Percentiles rank a stretch among this genome's conserved stretches.
Conservation (phyloP, 495 filamentous ascomycete species). For the Articulospora tetracladia region DNA sequence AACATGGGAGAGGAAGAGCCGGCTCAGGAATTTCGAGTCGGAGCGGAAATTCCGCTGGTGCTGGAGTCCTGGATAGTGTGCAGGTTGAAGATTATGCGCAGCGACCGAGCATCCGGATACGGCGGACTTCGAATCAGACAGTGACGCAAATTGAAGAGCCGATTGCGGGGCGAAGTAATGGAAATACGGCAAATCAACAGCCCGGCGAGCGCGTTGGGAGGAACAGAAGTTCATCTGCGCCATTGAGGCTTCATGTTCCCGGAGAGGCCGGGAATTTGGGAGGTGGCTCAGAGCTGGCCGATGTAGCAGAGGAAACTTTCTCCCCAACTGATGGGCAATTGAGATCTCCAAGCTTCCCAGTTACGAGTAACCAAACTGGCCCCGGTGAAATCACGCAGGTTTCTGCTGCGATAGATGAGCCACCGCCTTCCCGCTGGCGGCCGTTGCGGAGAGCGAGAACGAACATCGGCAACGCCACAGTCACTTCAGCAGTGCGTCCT, state of each 20-base stretch:
- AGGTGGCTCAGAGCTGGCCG: constrained; percentile 26
- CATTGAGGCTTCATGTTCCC: not conserved
- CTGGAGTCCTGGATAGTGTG: not conserved
- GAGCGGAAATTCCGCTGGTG: not conserved
- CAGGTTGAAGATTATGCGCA: not conserved
- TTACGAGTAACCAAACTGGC: constrained; percentile 5
- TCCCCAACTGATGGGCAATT: constrained; percentile 27
- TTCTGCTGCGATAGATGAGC: not conserved
- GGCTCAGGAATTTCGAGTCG: not conserved
- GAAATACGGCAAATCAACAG: not conserved
- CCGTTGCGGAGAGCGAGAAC: constrained; percentile 25
- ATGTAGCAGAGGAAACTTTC: constrained; percentile 37
- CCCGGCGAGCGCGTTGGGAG: not conserved
- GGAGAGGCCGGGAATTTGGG: not conserved
- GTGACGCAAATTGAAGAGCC: not conserved
- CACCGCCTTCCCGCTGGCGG: constrained; percentile 28
- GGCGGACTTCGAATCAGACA: not conserved
- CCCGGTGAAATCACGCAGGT: constrained; percentile 31
- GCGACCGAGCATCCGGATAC: constrained; percentile 8
- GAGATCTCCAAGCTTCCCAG: constrained; percentile 31
- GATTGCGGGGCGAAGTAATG: not conserved
- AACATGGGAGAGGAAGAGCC: not conserved
- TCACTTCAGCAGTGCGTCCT: constrained; percentile 8
- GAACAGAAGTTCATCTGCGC: not conserved
- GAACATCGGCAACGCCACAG: constrained; percentile 11